Percentiles rank a stretch among this genome's conserved stretches.
Conservation (phyloP, 768 basidiomycete species). For the Pisolithus albus region DNA sequence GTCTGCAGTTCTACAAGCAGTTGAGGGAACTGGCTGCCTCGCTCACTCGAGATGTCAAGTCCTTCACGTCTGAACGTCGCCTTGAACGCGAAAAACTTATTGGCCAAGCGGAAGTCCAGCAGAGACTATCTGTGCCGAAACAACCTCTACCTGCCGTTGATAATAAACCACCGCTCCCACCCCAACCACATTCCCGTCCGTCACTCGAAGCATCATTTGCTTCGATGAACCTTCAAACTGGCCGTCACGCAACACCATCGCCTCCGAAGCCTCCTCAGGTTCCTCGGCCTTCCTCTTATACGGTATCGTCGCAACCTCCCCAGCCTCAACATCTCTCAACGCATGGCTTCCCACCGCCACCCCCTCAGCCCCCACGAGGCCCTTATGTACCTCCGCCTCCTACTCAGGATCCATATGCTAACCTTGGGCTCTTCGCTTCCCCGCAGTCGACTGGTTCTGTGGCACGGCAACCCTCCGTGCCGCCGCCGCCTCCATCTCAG, state of each 20-base stretch:
- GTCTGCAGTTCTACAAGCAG: constrained; percentile 83
- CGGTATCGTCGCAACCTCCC: constrained; percentile 5
- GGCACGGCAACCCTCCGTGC: constrained; percentile 8
- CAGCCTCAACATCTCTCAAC: constrained; percentile 19
- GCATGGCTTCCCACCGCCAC: constrained; percentile 12
- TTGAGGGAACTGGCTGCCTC: constrained; percentile 56
- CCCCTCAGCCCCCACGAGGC: constrained; percentile 22
- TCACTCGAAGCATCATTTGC: constrained; percentile 48
- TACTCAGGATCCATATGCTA: constrained; percentile 32
- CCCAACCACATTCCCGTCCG: constrained; percentile 35
- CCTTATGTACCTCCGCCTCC: constrained; percentile 17
- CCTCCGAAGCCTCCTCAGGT: constrained; percentile 18
- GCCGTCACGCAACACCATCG: constrained; percentile 22
- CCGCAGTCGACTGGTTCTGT: constrained; percentile 6
- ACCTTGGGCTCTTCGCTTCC: constrained; percentile 23
- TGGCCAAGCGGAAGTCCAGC: constrained; percentile 66
- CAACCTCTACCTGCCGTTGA: constrained; percentile 32
- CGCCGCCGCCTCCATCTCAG: constrained; percentile 17
- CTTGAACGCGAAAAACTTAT: constrained; percentile 65
- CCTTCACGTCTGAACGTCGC: constrained; percentile 57
- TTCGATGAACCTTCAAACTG: constrained; percentile 44
- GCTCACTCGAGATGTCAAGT: constrained; percentile 51
- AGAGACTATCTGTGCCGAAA: constrained; percentile 43
- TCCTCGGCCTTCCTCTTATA: constrained; percentile 23
- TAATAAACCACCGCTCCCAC: constrained; percentile 45